Evolutionary conservation across 805 yeast genomes (phyloP), one percentile per base, ranked within the genome.

Genomic region (Pichia cephalocereana): DNA sequence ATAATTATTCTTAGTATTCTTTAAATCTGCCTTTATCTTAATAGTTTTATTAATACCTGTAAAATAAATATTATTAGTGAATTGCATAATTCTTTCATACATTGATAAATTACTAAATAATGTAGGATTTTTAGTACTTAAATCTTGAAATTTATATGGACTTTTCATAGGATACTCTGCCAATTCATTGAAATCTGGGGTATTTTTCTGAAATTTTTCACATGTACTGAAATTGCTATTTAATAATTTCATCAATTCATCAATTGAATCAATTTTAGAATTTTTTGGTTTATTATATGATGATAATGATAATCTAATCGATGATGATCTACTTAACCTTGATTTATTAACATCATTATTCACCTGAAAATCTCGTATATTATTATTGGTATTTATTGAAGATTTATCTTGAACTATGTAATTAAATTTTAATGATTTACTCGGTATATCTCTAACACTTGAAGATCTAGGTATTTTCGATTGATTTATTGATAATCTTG

Each of bases 21-120:
- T 64, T 18, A 70, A 62, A 48, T 72, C 69, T 6, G 70, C 64
- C 5, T 54, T 52, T 12, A 64, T 47, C 41, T 59, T 63, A 6
- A 12, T n/a, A 0, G 44, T 38, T 48, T 54, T 60, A 34, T 52
- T 48, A 10, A 54, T 57, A 0, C 86, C 84, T 5, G 76, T 60
- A 54, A 71, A 82, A 57, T 73, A 82, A 0, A 82, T 61, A 31
- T 71, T 67, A 31, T 71, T 67, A 15, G 70, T 57, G 3, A 34
- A 38, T 50, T 83, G 71, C 38, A 70, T 58, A 15, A 83, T 64
- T 41, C 74, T 69, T 59, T 83, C 89, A 53, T 78, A 80, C 7
- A 75, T 63, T 42, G 72, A 77, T 31, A 83, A 49, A 30, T 51
- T 52, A 0, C 49, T 45, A 43, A 51, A 63, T 41, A 59, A 23